These are phyloP conservation scores for Fraxinus nigra DNA, from an alignment of 305 asterid species.

Conservation along the genomic window DNA sequence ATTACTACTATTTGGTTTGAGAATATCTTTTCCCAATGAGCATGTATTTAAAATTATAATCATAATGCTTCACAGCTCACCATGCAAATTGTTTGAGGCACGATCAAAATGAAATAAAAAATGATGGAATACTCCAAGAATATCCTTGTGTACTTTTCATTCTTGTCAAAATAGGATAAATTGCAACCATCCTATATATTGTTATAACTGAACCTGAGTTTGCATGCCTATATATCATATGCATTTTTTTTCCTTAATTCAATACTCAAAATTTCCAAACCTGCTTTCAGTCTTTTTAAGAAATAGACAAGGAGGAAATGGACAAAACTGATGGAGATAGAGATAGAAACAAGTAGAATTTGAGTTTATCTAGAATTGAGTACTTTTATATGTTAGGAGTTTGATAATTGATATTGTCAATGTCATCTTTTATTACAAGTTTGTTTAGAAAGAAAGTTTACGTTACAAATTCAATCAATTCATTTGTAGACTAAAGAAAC, in stretches of 20 bases:
- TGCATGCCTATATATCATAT: background rate
- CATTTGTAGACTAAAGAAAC: too few relatives aligned
- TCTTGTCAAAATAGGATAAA: background rate
- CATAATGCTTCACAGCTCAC: background rate
- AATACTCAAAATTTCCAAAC: background rate
- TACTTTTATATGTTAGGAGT: background rate
- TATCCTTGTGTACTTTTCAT: background rate
- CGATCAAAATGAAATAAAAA: background rate
- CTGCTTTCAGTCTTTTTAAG: background rate
- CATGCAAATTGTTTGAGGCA: background rate
- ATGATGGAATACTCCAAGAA: background rate
- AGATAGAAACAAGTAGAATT: background rate
- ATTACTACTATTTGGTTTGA: background rate
- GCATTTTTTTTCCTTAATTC: background rate
- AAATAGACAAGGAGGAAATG: background rate
- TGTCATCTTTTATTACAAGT: background rate
- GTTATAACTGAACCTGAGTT: background rate
- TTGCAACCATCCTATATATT: background rate
- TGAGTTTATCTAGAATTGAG: background rate
- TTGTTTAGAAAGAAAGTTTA: background rate
- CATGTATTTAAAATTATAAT: background rate
- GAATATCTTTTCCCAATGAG: background rate
- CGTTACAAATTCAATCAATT: too few relatives aligned
- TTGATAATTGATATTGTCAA: background rate
- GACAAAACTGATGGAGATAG: background rate